Base-by-base conservation (phyloP, 805 yeast genomes). In the Lachancea quebecensis region DNA sequence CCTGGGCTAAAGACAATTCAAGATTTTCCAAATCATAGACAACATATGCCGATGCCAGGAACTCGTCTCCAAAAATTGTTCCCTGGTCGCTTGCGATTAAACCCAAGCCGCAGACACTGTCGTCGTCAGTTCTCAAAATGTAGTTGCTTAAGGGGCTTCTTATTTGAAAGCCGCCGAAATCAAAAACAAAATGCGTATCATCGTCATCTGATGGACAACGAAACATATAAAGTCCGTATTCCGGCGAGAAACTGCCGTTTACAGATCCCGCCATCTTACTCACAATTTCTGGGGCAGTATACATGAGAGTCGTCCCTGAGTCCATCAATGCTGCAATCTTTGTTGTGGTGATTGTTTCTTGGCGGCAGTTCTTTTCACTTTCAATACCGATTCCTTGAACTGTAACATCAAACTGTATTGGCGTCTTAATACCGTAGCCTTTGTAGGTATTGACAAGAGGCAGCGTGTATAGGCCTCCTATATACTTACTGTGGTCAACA, bases 1-100 rank as follows among this genome's bases (percentile, higher is more conserved):
- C 80, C 49, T 71, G 76, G 3, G 79, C 82, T 41, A 77, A 31
- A 0, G 73, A 72, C n/a, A 77, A 55, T 47, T 70, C 70, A 16
- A 60, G 54, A 29, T 65, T 66, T 30, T 73, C 81, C 47, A 79
- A 56, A 60, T 81, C 83, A 48, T 72, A 81, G 39, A 78, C 84
- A 32, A 77, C 70, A 52, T 80, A 81, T 2, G 79, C 80, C 34
- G 72, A 63, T 47, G 77, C 67, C 48, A 81, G 58, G 64, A 81
- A 78, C 3, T 74, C 68, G 58, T 79, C 83, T 46, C 86, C 86
- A n/a, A 79, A 59, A 9, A 73, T 69, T 35, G 65, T 54, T n/a
- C 60, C 60, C 42, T 58, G 65, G 27, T 62, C 68, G 9, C 69
- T 56, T 8, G 55, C 44, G 27, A 63, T 50, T 2, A 72, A 36